Conservation (phyloP, 2,329 filamentous ascomycete species). For the Trichoderma sp. region DNA sequence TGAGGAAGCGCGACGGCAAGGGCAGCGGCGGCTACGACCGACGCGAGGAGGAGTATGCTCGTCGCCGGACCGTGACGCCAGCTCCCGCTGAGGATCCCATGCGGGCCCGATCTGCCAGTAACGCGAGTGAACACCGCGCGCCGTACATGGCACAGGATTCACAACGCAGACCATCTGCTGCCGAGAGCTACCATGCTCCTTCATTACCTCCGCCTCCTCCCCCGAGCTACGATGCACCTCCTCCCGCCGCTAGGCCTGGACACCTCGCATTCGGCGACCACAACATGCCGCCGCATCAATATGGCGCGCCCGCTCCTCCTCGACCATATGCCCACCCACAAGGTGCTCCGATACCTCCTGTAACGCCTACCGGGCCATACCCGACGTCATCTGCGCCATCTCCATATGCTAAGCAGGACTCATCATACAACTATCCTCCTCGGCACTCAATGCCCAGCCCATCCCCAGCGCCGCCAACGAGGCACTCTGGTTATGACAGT, state of each 20-base stretch:
- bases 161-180: constrained; percentile 50
- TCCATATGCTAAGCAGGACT: constrained; percentile 43
- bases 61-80: constrained; percentile 40
- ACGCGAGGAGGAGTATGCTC: constrained; percentile 64
- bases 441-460: constrained; percentile 35
- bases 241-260: constrained; percentile 28
- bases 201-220: constrained; percentile 38
- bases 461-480: constrained; percentile 34
- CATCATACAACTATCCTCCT: constrained; percentile 37
- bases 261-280: constrained; percentile 41
- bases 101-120: constrained; percentile 62
- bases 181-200: constrained; percentile 45
- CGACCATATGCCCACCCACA: constrained; percentile 42
- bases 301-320: constrained; percentile 31
- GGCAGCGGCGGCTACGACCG: constrained; percentile 54
- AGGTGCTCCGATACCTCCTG: constrained; percentile 34
- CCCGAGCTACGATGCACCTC: constrained; percentile 33
- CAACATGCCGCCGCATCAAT: constrained; percentile 32
- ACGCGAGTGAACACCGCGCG: constrained; percentile 53
- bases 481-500: constrained; percentile 41
- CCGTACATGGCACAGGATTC: constrained; percentile 42
- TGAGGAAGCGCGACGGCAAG: constrained; percentile 81
- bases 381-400: constrained; percentile 39
- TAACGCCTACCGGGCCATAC: constrained; percentile 38
- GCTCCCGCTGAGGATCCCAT: constrained; percentile 35